A percentile compares a stretch with the other conserved stretches of the same genome.
These are phyloP conservation scores for Alternaria angustiovoidea DNA, from an alignment of 2,329 filamentous ascomycete genomes.

Conservation along the genomic window DNA sequence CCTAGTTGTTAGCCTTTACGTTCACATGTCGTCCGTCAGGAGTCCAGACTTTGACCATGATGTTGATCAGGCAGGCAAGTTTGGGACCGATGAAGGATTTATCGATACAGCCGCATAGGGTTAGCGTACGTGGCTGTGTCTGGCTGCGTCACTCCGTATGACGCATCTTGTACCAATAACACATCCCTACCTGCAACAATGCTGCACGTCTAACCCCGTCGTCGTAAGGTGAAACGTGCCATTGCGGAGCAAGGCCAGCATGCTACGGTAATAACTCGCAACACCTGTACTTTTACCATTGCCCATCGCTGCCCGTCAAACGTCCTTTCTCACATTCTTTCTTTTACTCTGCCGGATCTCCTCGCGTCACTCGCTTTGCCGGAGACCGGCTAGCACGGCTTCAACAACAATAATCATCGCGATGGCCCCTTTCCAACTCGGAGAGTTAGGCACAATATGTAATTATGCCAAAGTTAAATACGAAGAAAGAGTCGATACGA, in stretches of 20 bases:
- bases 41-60: not conserved
- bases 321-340: not conserved
- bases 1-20: not conserved
- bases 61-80: not conserved
- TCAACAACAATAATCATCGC: not conserved
- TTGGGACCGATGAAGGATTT: slow-evolving; percentile 13
- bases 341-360: slow-evolving; percentile 6
- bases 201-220: slow-evolving; percentile 8
- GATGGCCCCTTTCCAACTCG: slow-evolving; percentile 20
- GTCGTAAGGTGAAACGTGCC: slow-evolving; percentile 19
- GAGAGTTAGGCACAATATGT: slow-evolving; percentile 20
- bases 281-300: not conserved
- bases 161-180: slow-evolving; percentile 17
- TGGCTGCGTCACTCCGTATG: slow-evolving; percentile 6
- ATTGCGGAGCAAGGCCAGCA: slow-evolving; percentile 3
- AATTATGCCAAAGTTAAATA: slow-evolving; percentile 20
- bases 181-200: slow-evolving; percentile 9
- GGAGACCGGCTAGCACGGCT: slow-evolving; percentile 7
- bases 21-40: not conserved
- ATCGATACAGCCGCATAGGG: slow-evolving; percentile 8
- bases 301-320: not conserved
- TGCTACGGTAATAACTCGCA: not conserved
- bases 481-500: slow-evolving; percentile 19
- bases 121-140: slow-evolving; percentile 18
- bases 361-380: slow-evolving; percentile 9